These are phyloP conservation scores for Cordyceps militaris DNA, from an alignment of 2,329 filamentous ascomycete genomes.

Conservation along the genomic window DNA sequence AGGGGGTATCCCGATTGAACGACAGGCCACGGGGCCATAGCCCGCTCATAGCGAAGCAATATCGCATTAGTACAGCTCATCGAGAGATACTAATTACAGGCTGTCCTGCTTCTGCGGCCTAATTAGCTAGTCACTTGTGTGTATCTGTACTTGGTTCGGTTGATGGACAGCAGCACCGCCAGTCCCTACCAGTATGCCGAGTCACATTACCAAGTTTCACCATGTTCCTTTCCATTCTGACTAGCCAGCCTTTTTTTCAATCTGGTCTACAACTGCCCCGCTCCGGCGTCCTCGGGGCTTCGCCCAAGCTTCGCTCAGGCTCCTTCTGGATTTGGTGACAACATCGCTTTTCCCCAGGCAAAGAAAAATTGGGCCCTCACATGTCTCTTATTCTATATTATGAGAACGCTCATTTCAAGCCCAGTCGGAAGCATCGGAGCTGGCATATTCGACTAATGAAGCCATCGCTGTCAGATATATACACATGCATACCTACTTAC, in stretches of 20 bases:
- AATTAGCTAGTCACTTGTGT: too few species aligned
- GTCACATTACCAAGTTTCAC: too few species aligned
- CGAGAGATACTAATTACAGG: too few species aligned
- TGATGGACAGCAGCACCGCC: too few species aligned
- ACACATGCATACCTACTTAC: neutral
- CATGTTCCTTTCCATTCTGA: neutral
- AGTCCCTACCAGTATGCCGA: too few species aligned
- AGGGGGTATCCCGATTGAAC: too few species aligned
- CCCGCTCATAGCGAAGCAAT: too few species aligned
- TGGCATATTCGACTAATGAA: neutral
- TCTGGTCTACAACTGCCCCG: neutral
- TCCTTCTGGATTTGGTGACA: neutral
- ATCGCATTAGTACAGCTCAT: too few species aligned
- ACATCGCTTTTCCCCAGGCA: neutral
- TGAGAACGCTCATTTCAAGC: neutral
- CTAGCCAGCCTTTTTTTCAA: neutral
- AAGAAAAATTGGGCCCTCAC: neutral
- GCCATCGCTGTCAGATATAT: neutral
- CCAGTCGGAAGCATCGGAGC: slow-evolving; percentile 4
- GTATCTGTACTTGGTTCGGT: too few species aligned
- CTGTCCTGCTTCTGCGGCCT: too few species aligned
- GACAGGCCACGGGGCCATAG: too few species aligned
- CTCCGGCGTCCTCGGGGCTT: neutral
- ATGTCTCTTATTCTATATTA: neutral
- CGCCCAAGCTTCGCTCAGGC: neutral